Evolutionary conservation across 2,329 filamentous ascomycete genomes (phyloP).

Genomic region (Pseudocercospora eumusae): DNA sequence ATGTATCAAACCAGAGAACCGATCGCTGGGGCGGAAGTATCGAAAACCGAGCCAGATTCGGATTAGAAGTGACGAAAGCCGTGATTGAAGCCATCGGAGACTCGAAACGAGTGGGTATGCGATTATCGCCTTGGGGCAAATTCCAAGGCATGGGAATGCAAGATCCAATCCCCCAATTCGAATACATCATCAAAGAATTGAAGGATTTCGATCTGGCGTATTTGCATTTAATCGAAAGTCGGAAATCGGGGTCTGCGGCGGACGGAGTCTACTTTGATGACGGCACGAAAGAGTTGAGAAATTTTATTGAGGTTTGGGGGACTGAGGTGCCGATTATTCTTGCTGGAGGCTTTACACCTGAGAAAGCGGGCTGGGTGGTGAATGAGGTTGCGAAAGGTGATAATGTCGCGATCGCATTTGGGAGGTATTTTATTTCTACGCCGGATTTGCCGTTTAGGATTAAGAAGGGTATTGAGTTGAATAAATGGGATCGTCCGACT

Average conservation of each 20-base stretch:
- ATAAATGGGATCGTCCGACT: slow-evolving; percentile 48
- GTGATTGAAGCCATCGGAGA: slow-evolving; percentile 57
- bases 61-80: slow-evolving; percentile 56
- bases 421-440: slow-evolving; percentile 52
- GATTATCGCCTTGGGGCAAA: slow-evolving; percentile 61
- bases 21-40: slow-evolving; percentile 52
- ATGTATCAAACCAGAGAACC: slow-evolving; percentile 56
- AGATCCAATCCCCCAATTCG: slow-evolving; percentile 65
- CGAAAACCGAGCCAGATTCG: slow-evolving; percentile 55
- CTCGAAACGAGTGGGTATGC: slow-evolving; percentile 49
- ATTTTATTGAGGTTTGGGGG: slow-evolving; percentile 32
- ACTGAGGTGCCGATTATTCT: slow-evolving; percentile 40
- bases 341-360: slow-evolving; percentile 47
- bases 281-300: slow-evolving; percentile 26
- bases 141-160: slow-evolving; percentile 60
- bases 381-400: slow-evolving; percentile 47
- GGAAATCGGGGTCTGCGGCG: slow-evolving; percentile 35
- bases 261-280: slow-evolving; percentile 44
- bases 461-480: slow-evolving; percentile 47
- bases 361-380: slow-evolving; percentile 41
- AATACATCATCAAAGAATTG: slow-evolving; percentile 56
- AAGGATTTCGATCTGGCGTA: slow-evolving; percentile 59
- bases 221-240: slow-evolving; percentile 43
- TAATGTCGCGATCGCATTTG: slow-evolving; percentile 52
- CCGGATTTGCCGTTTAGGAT: slow-evolving; percentile 53